Evolutionary conservation across 2,329 filamentous ascomycete genomes (phyloP).

Genomic region (Venturia nashicola): DNA sequence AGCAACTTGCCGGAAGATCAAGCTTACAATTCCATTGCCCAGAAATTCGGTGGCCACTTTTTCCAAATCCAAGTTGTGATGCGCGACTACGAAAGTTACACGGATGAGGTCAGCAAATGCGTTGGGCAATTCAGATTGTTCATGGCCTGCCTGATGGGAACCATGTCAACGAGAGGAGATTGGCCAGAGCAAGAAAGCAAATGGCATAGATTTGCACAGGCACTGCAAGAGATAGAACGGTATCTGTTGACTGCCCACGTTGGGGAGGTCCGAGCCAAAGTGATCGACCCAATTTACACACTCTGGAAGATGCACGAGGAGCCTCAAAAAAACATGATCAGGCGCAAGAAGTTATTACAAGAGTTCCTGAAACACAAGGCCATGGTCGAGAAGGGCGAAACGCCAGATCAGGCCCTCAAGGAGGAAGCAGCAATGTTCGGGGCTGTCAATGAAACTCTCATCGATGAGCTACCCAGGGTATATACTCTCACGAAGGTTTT

Average conservation of each 20-base stretch:
- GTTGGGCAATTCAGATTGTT: conserved; percentile 48
- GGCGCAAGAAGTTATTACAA: conserved; percentile 81
- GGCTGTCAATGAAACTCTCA: conserved; percentile 83
- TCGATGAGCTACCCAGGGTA: conserved; percentile 79
- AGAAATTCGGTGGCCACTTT: conserved; percentile 85
- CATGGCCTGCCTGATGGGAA: conserved; percentile 13
- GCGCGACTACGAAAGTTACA: conserved; percentile 87
- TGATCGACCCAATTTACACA: conserved; percentile 72
- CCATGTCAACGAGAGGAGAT: neutral
- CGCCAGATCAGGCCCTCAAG: conserved; percentile 70
- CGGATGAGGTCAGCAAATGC: conserved; percentile 66
- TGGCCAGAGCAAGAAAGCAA: conserved; percentile 84
- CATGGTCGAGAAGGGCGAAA: conserved; percentile 69
- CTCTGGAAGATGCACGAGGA: conserved; percentile 71
- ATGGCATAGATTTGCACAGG: conserved; percentile 83
- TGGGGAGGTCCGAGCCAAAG: conserved; percentile 39
- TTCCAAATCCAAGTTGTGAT: conserved; percentile 85
- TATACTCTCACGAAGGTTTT: conserved; percentile 71
- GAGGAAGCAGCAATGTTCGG: conserved; percentile 83
- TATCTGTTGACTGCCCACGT: conserved; percentile 78
- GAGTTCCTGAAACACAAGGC: conserved; percentile 77
- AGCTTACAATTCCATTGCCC: conserved; percentile 66
- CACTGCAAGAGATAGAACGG: conserved; percentile 73
- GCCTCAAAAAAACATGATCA: conserved; percentile 81
- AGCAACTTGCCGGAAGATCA: conserved; percentile 60